These are phyloP conservation scores for Wickerhamiella dianesei DNA, from an alignment of 805 yeast genomes.

Conservation along the genomic window DNA sequence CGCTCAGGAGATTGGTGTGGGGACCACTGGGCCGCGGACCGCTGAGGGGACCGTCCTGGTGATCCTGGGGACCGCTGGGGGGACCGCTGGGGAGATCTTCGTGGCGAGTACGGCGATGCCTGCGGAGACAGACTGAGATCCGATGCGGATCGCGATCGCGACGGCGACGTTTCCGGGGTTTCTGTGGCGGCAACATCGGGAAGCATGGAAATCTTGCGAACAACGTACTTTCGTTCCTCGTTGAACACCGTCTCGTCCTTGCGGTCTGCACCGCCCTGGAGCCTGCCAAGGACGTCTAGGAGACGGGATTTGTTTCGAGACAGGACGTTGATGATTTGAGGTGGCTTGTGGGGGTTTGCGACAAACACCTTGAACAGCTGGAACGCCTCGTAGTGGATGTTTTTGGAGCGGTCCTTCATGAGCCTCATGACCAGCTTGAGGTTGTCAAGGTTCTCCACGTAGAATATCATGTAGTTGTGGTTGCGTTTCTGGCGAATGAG, in stretches of 20 bases:
- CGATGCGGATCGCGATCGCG: conserved; percentile 1
- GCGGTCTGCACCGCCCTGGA: conserved; percentile 37
- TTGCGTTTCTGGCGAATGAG: conserved; percentile 60
- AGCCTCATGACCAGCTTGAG: conserved; percentile 76
- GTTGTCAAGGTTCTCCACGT: conserved; percentile 70
- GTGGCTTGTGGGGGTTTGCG: conserved; percentile 88
- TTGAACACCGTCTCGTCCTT: conserved; percentile 52
- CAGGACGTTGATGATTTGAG: conserved; percentile 64
- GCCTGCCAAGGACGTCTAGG: conserved; percentile 50
- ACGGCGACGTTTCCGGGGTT: conserved; percentile 5
- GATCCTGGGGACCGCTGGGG: neutral
- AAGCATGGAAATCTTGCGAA: conserved; percentile 47
- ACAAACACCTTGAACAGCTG: conserved; percentile 88
- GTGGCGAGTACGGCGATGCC: no score
- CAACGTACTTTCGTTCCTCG: conserved; percentile 71
- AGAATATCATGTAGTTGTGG: conserved; percentile 56
- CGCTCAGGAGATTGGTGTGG: neutral
- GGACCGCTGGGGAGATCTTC: no score
- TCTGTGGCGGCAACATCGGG: conserved; percentile 15
- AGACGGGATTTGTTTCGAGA: conserved; percentile 72
- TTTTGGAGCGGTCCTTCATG: conserved; percentile 76
- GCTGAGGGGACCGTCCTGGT: neutral
- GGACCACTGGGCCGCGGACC: neutral
- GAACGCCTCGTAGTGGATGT: conserved; percentile 80
- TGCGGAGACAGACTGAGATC: neutral